phyloP scores from a whole-genome alignment of 352 stramenopile species.

The Salisapilia sapeloensis region DNA sequence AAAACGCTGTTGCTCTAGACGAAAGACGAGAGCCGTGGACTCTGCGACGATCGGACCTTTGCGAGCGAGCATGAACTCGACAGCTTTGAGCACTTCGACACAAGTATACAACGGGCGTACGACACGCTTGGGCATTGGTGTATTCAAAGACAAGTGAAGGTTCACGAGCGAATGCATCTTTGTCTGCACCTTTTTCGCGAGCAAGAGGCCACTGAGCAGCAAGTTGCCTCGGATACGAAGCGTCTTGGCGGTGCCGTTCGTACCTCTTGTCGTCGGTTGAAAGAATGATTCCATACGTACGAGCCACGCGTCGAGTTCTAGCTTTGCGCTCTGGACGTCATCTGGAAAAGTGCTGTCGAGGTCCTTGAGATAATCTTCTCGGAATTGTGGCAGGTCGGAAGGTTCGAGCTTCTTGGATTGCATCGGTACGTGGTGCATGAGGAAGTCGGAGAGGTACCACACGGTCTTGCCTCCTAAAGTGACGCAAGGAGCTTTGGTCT shows the following conservation, averaged over 20 bases:
- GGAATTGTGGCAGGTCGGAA: slow-evolving; percentile 53
- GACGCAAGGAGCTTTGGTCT: slow-evolving; percentile 66
- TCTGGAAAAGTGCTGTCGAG: slow-evolving; percentile 62
- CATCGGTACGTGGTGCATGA: slow-evolving; percentile 70
- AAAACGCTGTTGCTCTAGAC: slow-evolving; percentile 63
- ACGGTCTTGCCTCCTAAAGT: slow-evolving; percentile 72
- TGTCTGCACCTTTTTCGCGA: slow-evolving; percentile 77
- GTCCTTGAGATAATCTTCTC: slow-evolving; percentile 60
- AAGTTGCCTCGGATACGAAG: slow-evolving; percentile 72
- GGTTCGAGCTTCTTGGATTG: slow-evolving; percentile 74
- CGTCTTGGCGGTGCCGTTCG: slow-evolving; percentile 50
- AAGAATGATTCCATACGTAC: slow-evolving; percentile 82
- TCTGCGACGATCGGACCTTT: slow-evolving; percentile 75
- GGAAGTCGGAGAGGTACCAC: slow-evolving; percentile 79
- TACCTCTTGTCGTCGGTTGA: slow-evolving; percentile 56
- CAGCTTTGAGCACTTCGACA: slow-evolving; percentile 83
- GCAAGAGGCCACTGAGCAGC: slow-evolving; percentile 85
- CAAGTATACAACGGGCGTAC: slow-evolving; percentile 79
- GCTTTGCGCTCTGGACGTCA: slow-evolving; percentile 60
- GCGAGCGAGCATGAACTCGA: slow-evolving; percentile 86
- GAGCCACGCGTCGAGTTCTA: slow-evolving; percentile 72
- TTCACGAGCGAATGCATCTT: slow-evolving; percentile 84
- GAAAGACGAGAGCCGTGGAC: slow-evolving; percentile 48
- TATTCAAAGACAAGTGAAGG: slow-evolving; percentile 73
- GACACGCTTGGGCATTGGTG: slow-evolving; percentile 72